These are phyloP conservation scores for Oxytropis ochrocephala DNA, from an alignment of 306 rosid genomes.

Conservation along the genomic window DNA sequence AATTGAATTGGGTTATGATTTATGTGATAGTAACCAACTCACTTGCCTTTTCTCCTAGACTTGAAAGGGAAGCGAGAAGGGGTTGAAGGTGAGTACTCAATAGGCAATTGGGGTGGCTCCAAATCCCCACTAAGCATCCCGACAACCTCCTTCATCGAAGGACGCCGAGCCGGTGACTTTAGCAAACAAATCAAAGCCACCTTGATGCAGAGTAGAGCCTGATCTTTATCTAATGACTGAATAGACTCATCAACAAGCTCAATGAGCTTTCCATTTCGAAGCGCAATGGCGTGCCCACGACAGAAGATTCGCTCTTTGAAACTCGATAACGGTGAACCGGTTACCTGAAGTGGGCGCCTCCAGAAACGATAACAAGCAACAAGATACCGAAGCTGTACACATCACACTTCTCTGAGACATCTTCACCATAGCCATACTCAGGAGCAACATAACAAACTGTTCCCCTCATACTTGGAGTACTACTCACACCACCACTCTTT, in stretches of 20 bases:
- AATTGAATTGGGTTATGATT: background rate
- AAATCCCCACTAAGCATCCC: constrained; percentile 69
- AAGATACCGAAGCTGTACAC: constrained; percentile 86
- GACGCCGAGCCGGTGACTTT: constrained; percentile 70
- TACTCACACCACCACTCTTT: constrained; percentile 82
- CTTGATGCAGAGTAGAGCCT: constrained; percentile 74
- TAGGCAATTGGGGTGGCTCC: constrained; percentile 67
- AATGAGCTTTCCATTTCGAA: constrained; percentile 66
- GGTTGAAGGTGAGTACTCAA: constrained; percentile 67
- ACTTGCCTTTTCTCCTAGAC: constrained; percentile 45
- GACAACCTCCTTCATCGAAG: constrained; percentile 78
- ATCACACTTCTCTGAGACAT: constrained; percentile 81
- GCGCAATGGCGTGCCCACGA: constrained; percentile 95
- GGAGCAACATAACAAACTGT: constrained; percentile 95
- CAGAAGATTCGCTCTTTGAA: constrained; percentile 75
- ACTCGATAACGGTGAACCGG: constrained; percentile 78
- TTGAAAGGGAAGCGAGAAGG: constrained; percentile 62
- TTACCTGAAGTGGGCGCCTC: constrained; percentile 94
- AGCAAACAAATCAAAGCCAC: constrained; percentile 81
- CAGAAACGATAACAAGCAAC: constrained; percentile 72
- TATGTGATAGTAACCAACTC: constrained; percentile 24
- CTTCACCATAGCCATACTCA: constrained; percentile 70
- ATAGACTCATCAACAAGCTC: constrained; percentile 76
- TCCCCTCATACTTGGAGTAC: constrained; percentile 97
- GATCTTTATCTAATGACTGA: constrained; percentile 50